Conservation (phyloP, 2,329 filamentous ascomycete species). For the Aspergillus puulaauensis region DNA sequence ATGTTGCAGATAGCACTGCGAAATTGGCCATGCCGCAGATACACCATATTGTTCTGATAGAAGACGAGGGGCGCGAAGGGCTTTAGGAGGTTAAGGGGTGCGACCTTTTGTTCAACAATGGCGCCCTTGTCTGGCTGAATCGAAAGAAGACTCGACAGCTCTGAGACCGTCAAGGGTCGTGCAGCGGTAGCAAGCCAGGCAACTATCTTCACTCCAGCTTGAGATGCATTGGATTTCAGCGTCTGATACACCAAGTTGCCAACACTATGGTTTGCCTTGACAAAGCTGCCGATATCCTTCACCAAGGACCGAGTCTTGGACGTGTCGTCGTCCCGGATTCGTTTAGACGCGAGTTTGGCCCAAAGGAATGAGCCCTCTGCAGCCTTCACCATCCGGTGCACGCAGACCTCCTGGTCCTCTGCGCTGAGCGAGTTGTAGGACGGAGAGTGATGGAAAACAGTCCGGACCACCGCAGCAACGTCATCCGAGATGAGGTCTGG, state of each 20-base stretch:
- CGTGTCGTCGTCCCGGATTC: constrained; percentile 26
- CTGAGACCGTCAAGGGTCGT: constrained; percentile 33
- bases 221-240: constrained; percentile 25
- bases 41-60: constrained; percentile 33
- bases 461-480: constrained; percentile 31
- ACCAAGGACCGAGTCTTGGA: constrained; percentile 21
- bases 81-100: constrained; percentile 26
- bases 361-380: constrained; percentile 40
- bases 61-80: constrained; percentile 33
- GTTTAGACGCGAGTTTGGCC: constrained; percentile 38
- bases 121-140: constrained; percentile 32
- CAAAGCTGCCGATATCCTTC: constrained; percentile 28
- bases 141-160: constrained; percentile 30
- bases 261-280: constrained; percentile 26
- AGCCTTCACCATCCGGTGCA: constrained; percentile 33
- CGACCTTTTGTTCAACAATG: constrained; percentile 23
- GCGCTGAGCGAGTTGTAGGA: constrained; percentile 27
- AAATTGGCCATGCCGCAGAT: constrained; percentile 36
- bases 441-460: constrained; percentile 24
- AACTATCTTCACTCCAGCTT: constrained; percentile 33
- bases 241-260: constrained; percentile 31
- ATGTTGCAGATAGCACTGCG: constrained; percentile 30
- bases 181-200: constrained; percentile 38
- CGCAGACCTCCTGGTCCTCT: constrained; percentile 32
- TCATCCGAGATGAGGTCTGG: constrained; percentile 37